A percentile compares a stretch with the other conserved stretches of the same genome.
phyloP scores from a whole-genome alignment of 345 rosid genomes.

The Ricinus communis region DNA sequence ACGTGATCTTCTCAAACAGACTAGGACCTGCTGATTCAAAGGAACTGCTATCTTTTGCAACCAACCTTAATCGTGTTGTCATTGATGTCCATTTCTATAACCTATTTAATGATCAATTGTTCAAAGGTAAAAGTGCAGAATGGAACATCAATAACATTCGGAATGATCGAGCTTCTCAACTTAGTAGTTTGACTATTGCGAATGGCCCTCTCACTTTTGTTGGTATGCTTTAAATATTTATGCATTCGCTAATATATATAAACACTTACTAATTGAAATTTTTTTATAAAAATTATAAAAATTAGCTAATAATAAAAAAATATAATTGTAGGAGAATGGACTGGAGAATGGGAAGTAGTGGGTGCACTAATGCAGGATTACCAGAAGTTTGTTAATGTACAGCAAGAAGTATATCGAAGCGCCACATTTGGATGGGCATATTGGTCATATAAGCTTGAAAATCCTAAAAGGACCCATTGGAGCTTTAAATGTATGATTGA shows the following conservation, averaged over 20 bases:
- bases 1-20: too few species aligned
- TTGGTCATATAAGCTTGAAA: constrained; percentile 32
- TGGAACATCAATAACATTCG: constrained; percentile 27
- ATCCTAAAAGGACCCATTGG: constrained; percentile 6
- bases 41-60: constrained; percentile 31
- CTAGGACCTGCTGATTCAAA: too few species aligned
- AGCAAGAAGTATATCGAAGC: constrained; percentile 26
- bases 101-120: constrained; percentile 9
- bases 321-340: constrained; percentile 37
- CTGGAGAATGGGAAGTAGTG: constrained; percentile 18
- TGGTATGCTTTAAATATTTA: constrained; percentile 12
- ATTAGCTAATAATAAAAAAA: too few species aligned
- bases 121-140: constrained; percentile 7
- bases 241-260: background rate
- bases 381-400: constrained; percentile 27
- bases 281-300: too few species aligned
- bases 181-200: constrained; percentile 6
- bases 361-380: constrained; percentile 29
- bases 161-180: constrained; percentile 12
- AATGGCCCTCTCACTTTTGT: constrained; percentile 31
- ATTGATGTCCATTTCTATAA: constrained; percentile 43
- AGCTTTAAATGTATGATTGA: constrained; percentile 35
- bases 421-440: constrained; percentile 44
- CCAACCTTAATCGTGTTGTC: constrained; percentile 22
- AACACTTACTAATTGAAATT: too few species aligned